Conservation (phyloP, 495 filamentous ascomycete species). For the Cercophora sp. region DNA sequence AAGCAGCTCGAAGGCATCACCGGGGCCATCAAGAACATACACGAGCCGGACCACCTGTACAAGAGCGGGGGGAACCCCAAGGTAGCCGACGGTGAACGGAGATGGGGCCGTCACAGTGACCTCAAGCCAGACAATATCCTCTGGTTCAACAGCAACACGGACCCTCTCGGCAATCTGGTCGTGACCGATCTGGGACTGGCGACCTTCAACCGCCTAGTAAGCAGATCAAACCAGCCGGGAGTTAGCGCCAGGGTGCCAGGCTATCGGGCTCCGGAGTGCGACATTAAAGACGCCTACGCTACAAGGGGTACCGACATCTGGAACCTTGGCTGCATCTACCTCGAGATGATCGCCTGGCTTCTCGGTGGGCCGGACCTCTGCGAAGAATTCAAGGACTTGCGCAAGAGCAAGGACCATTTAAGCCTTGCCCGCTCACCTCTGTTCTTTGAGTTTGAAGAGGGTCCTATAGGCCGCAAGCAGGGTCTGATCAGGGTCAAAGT, state of each 20-base stretch:
- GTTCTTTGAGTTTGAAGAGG: constrained; percentile 2
- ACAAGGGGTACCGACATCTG: background rate
- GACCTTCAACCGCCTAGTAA: background rate
- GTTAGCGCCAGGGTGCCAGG: background rate
- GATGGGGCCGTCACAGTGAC: constrained; percentile 4
- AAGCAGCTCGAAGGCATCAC: constrained; percentile 16
- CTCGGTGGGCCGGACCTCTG: background rate
- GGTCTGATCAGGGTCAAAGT: too few relatives aligned
- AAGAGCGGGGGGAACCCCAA: too few relatives aligned
- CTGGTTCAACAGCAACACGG: background rate
- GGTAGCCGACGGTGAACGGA: too few relatives aligned
- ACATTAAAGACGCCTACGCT: background rate
- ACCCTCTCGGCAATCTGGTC: background rate
- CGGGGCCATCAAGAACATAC: background rate
- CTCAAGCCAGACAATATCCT: constrained; percentile 10
- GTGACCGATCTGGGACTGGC: constrained; percentile 4
- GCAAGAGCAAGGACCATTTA: background rate
- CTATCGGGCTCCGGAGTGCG: constrained; percentile 6
- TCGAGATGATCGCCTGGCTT: constrained; percentile 2
- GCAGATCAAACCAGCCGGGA: background rate
- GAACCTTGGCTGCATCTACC: constrained; percentile 3
- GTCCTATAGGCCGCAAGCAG: too few relatives aligned
- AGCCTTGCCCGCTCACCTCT: background rate
- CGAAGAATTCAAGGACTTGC: background rate
- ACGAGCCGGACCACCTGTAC: background rate